Evolutionary conservation across 495 filamentous ascomycete genomes (phyloP), one percentile per base, ranked within the genome.

Genomic region (Daldinia caldariorum): DNA sequence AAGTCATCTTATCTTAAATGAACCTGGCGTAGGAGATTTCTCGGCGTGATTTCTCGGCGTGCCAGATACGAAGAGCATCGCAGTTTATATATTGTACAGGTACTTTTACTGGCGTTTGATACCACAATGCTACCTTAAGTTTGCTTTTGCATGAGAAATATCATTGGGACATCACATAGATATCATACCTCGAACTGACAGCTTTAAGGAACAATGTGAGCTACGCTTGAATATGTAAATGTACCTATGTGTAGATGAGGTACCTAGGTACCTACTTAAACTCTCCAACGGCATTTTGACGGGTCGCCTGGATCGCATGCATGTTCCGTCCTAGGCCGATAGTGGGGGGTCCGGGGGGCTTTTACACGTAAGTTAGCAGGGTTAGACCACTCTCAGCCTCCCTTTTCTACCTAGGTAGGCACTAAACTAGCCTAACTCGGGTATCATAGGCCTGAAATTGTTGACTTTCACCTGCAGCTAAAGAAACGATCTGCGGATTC

Each of bases 381-480:
- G 56, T 39, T 70, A 60, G 49, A 22, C 50, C 32, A 18, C 6
- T 57, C 56, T 66, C 51, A 71, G 62, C 68, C 68, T 66, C 68
- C 41, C 49, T 3, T 32, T n/a, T 32, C 49, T 32, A n/a, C n/a
- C n/a, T n/a, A n/a, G n/a, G n/a, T n/a, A 4, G 14, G 14, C n/a
- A 32, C 26, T 8, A 53, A 53, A 20, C 49, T 53, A 53, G 49
- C 56, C 34, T 65, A 50, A 39, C 10, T 51, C 47, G 61, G 61
- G 61, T 65, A 62, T 58, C 49, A n/a, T n/a, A 43, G 31, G 56
- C n/a, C 57, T 61, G 45, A 70, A 64, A 53, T 50, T 71, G 61
- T 53, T 66, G 62, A 58, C 67, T 66, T 61, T 58, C 18, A 31
- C 34, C n/a, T 26, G 49, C 49, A 41, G 49, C 49, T 53, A 53